phyloP scores from a whole-genome alignment of 345 rosid genomes.

The Sisymbrium irio region DNA sequence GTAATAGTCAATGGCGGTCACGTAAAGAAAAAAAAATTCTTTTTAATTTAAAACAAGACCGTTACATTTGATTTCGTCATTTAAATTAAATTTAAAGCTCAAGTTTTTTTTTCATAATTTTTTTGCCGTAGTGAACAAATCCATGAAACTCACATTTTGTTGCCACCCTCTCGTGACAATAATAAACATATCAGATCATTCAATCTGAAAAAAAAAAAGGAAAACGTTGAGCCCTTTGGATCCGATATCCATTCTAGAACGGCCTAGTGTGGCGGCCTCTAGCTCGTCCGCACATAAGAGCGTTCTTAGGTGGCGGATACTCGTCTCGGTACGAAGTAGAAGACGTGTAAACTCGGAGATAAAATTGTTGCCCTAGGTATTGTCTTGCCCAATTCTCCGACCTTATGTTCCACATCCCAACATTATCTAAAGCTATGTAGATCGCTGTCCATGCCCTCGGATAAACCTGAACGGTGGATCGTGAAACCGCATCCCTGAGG shows the following conservation, averaged over 20 bases:
- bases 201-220: not conserved
- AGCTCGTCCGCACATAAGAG: constrained; percentile 81
- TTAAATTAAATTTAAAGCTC: constrained; percentile 12
- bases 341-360: constrained; percentile 71
- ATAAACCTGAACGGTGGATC: constrained; percentile 82
- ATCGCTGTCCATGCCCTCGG: constrained; percentile 90
- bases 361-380: constrained; percentile 86
- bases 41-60: constrained; percentile 4
- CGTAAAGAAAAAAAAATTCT: not conserved
- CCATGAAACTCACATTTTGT: constrained; percentile 11
- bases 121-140: constrained; percentile 24
- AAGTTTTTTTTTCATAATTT: constrained; percentile 9
- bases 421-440: constrained; percentile 84
- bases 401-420: constrained; percentile 98
- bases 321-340: constrained; percentile 78
- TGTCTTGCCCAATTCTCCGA: constrained; percentile 90
- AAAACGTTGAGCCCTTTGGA: not conserved
- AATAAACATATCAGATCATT: not conserved
- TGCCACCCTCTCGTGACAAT: constrained; percentile 68
- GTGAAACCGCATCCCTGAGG: constrained; percentile 69
- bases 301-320: constrained; percentile 75
- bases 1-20: not conserved
- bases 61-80: not conserved
- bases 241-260: constrained; percentile 22
- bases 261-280: constrained; percentile 78